Base-by-base conservation (phyloP, 176 grass and related monocot genomes). In the Oryza officinalis region DNA sequence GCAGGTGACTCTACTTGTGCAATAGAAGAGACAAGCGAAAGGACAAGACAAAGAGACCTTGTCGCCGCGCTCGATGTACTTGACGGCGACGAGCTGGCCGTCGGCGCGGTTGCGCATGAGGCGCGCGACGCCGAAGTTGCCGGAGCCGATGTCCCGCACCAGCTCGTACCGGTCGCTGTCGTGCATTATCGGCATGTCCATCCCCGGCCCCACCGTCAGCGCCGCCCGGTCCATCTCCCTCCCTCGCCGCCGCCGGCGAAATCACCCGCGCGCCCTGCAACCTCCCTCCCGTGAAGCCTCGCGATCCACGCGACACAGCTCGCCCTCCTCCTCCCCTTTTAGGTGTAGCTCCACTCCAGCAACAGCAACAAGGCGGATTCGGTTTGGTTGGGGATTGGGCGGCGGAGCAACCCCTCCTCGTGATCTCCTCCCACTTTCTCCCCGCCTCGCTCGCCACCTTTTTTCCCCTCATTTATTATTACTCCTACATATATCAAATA, bases 181-280 rank as follows among this genome's bases (percentile, higher is more conserved):
- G 91, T 92, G 94, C 94, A 97, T 97, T 86, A 97, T 97, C 17
- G 91, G 94, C 91, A 94, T 83, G 84, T 97, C 94, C 94, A 97
- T 94, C 22, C 89, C 94, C 10, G 91, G 91, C 38, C 94, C 91
- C 37, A 97, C 86, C 32, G 91, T 97, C 26, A 97, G 13, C 54
- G 94, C 87, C 75, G 89, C 87, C 64, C 94, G 79, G 86, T 97
- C 89, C 94, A 97, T 97, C 59, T 41, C 23, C 10, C 13, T 22
- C 44, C 33, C 4, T 20, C 27, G 23, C 33, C 15, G 5, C 59
- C 28, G 32, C 49, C 66, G 67, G 18, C 12, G 5, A 59, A 9
- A 20, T n/a, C 81, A 10, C 59, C 8, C 61, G 5, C 77, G 33
- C 71, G 46, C 67, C 59, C n/a, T n/a, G n/a, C n/a, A n/a, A n/a